Percentiles rank a stretch among this genome's conserved stretches.
Conservation (phyloP, 169 alveolate species). For the Eimeria tenella region DNA sequence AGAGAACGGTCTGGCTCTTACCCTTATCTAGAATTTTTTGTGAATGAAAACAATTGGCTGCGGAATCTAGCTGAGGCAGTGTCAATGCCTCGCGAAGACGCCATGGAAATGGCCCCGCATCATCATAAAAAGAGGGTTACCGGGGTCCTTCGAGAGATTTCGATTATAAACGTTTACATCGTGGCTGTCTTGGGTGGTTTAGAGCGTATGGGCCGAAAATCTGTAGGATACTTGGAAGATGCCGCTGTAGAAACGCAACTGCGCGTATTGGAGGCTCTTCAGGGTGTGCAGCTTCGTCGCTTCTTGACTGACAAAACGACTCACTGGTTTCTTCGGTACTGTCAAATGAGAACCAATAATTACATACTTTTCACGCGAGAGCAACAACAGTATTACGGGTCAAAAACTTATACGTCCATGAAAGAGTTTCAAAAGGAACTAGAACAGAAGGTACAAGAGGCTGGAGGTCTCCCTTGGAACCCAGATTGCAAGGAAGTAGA, state of each 20-base stretch:
- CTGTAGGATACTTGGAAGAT: neutral
- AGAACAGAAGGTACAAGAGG: too few relatives aligned
- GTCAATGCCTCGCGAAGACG: neutral
- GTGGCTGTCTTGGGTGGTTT: neutral
- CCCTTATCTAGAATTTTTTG: neutral
- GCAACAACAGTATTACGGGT: too few relatives aligned
- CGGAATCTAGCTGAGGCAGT: neutral
- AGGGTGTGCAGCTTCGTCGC: neutral
- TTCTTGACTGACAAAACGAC: neutral
- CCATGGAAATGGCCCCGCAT: neutral
- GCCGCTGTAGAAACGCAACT: neutral
- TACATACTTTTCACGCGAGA: neutral
- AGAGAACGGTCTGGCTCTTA: too few relatives aligned
- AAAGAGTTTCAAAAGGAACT: too few relatives aligned
- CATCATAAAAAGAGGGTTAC: neutral
- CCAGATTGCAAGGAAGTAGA: too few relatives aligned
- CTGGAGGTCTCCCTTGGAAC: too few relatives aligned
- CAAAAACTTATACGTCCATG: too few relatives aligned
- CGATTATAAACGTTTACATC: neutral
- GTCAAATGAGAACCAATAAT: neutral
- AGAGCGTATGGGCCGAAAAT: neutral
- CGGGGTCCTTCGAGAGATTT: neutral
- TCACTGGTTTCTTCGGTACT: neutral
- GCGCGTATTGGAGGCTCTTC: neutral
- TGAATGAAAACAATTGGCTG: neutral